A percentile compares a stretch with the other conserved stretches of the same genome.
Evolutionary conservation across 2,329 filamentous ascomycete genomes (phyloP).

Genomic region (Arthroderma sp.): DNA sequence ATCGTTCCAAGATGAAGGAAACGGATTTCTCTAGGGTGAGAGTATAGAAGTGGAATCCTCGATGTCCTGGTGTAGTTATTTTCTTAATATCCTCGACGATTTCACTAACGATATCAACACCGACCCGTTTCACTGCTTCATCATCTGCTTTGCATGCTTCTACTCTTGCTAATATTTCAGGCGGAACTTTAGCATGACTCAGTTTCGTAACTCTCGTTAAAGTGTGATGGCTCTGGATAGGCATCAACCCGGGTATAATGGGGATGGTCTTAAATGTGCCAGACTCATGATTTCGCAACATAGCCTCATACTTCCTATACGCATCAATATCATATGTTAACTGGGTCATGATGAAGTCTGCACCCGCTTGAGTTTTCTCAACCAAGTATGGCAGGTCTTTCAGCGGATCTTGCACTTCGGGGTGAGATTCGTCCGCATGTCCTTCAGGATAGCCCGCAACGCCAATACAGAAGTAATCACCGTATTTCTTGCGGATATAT

Average conservation of each 20-base stretch:
- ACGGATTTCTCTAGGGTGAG: constrained; percentile 94
- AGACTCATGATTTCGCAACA: constrained; percentile 66
- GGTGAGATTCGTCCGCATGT: constrained; percentile 81
- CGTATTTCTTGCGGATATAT: constrained; percentile 76
- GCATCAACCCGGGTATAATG: constrained; percentile 93
- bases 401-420: constrained; percentile 55
- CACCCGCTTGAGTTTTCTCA: constrained; percentile 81
- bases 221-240: constrained; percentile 94
- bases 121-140: constrained; percentile 37
- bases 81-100: constrained; percentile 67
- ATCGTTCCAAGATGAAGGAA: constrained; percentile 78
- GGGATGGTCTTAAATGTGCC: constrained; percentile 74
- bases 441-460: constrained; percentile 93
- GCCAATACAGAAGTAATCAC: constrained; percentile 91
- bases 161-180: constrained; percentile 53
- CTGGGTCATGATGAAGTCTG: constrained; percentile 98
- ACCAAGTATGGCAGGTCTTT: constrained; percentile 74
- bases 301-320: constrained; percentile 67
- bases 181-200: constrained; percentile 74
- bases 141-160: constrained; percentile 37
- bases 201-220: constrained; percentile 87
- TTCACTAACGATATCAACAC: constrained; percentile 59
- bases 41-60: constrained; percentile 95
- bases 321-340: constrained; percentile 85
- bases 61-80: constrained; percentile 47